Evolutionary conservation across 2,329 filamentous ascomycete species (phyloP).

Genomic region (Furcasterigmium sp.): DNA sequence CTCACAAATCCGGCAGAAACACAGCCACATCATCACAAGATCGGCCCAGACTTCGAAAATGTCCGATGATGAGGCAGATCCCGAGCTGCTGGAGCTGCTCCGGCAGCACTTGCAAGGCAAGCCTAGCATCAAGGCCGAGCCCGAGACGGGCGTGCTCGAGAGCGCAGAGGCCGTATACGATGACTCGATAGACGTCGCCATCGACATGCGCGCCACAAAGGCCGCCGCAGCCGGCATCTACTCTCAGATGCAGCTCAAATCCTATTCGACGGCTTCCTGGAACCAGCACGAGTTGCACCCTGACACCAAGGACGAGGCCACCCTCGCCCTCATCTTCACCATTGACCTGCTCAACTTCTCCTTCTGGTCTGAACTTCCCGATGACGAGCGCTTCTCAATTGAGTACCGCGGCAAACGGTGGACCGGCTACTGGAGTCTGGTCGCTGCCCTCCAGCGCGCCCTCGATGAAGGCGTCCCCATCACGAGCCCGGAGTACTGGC

Average conservation of each 20-base stretch:
- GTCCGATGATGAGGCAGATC: conserved; percentile 90
- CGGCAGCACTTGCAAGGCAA: conserved; percentile 70
- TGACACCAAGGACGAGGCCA: conserved; percentile 63
- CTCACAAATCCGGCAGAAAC: neutral
- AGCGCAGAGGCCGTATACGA: conserved; percentile 83
- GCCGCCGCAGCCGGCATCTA: conserved; percentile 76
- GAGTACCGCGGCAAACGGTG: conserved; percentile 75
- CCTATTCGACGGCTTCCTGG: conserved; percentile 83
- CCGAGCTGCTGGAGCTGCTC: conserved; percentile 79
- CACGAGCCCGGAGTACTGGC: conserved; percentile 84
- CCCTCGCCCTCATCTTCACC: conserved; percentile 89
- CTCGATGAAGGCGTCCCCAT: conserved; percentile 90
- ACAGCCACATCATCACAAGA: neutral
- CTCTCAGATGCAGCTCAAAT: conserved; percentile 73
- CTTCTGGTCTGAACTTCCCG: conserved; percentile 77
- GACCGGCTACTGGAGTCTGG: conserved; percentile 95
- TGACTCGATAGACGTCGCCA: conserved; percentile 86
- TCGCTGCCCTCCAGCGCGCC: conserved; percentile 80
- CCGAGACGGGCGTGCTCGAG: conserved; percentile 77
- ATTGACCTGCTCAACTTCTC: conserved; percentile 97
- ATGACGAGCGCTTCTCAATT: conserved; percentile 73
- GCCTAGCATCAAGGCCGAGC: conserved; percentile 46
- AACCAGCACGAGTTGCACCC: conserved; percentile 86
- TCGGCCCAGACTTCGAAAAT: conserved; percentile 37
- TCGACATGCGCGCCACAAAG: conserved; percentile 80